A percentile compares a stretch with the other conserved stretches of the same genome.
phyloP scores from a whole-genome alignment of 306 rosid genomes.

The Dryas octopetala region DNA sequence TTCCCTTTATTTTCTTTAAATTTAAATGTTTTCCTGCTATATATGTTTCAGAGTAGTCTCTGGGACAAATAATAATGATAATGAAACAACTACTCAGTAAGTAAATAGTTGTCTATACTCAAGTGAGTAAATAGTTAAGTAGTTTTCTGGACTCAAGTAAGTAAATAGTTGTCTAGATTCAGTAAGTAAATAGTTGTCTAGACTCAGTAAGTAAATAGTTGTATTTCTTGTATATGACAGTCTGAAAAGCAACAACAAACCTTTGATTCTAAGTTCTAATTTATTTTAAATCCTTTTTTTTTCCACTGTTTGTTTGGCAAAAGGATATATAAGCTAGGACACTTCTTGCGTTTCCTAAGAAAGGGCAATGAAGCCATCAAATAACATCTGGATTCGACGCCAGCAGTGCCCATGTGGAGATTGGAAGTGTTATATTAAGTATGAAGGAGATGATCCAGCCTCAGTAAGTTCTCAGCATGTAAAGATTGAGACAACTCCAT shows the following conservation, averaged over 20 bases:
- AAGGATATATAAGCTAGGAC: slow-evolving; percentile 6
- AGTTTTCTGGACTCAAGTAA: no score
- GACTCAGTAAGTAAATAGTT: no score
- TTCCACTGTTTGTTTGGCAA: not conserved
- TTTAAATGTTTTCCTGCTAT: not conserved
- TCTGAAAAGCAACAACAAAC: not conserved
- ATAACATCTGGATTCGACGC: slow-evolving; percentile 55
- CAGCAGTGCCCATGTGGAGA: slow-evolving; percentile 75
- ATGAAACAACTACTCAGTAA: no score
- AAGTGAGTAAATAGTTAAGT: no score
- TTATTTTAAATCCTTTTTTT: not conserved
- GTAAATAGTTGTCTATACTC: no score
- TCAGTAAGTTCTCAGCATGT: slow-evolving; percentile 39
- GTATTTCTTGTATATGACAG: not conserved
- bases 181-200: no score
- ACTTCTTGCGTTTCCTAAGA: not conserved
- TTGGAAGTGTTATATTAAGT: slow-evolving; percentile 64
- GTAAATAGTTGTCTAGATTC: not conserved
- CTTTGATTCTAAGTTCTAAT: not conserved
- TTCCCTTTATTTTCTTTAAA: not conserved
- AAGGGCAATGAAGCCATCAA: slow-evolving; percentile 48
- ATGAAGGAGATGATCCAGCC: slow-evolving; percentile 53
- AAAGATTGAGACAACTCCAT: slow-evolving; percentile 36
- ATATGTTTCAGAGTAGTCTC: not conserved
- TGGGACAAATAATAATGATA: no score